Base-by-base conservation (phyloP, 768 basidiomycete genomes). In the Pisolithus tinctorius region DNA sequence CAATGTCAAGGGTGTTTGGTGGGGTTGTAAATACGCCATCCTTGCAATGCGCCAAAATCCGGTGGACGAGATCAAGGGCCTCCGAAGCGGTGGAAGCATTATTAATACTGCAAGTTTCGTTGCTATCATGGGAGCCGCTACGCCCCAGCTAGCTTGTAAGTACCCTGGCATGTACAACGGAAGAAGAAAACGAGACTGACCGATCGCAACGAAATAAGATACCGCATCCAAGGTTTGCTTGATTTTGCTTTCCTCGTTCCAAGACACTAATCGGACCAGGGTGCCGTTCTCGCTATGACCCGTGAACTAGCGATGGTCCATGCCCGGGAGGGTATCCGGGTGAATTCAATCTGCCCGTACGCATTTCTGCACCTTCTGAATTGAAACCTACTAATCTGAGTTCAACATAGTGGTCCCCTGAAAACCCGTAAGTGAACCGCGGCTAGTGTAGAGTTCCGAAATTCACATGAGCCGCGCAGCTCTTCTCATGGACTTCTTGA, bases 1-100 rank as follows among this genome's bases (percentile, higher is more conserved):
- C 74, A 98, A 98, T 68, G 81, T 95, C 63, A 99, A 98, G 71
- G 96, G 96, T 47, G 96, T 98, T 53, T 98, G 95, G 96, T 99
- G 87, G 85, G 96, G 96, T 30, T 94, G 88, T 78, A 98, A 97
- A 71, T 86, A 98, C 63, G 96, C 95, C 5, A 94, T 99, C 63
- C 74, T 86, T 47, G 96, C 96, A 36, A 99, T 99, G 95, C 84
- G 91, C 54, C 70, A 90, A 55, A 99, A 99, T 70, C 81, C 90
- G 10, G 81, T 81, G 43, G 93, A 97, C 52, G 78, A 79, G 53
- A 71, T 79, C 54, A 91, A 86, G 68, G 88, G 89, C 4, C 79
- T 98, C 11, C 84, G 79, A 61, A 71, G 74, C 10, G 90, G 90
- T 42, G 90, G 90, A 52, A 92, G 89, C 60, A 94, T 99, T 73